A percentile compares a stretch with the other conserved stretches of the same genome.
These are phyloP conservation scores for Scheffersomyces lignicola DNA, from an alignment of 1,139 yeast genomes.

Conservation along the genomic window DNA sequence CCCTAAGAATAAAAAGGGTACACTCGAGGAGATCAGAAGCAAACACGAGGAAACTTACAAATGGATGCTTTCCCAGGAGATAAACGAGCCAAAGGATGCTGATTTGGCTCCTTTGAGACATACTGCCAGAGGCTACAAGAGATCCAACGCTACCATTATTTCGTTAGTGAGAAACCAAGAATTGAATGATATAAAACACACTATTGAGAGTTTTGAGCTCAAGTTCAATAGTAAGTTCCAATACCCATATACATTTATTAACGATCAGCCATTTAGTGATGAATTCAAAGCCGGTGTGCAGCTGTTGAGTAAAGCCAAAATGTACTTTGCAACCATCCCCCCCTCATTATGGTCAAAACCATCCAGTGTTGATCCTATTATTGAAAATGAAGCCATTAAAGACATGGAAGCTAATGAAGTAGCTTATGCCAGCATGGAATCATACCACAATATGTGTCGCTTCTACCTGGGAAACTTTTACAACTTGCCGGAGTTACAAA, in stretches of 20 bases:
- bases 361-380: constrained; percentile 49
- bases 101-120: constrained; percentile 33
- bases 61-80: constrained; percentile 26
- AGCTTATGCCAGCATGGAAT: constrained; percentile 60
- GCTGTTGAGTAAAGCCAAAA: constrained; percentile 47
- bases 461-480: constrained; percentile 61
- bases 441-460: constrained; percentile 77
- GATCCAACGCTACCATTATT: constrained; percentile 72
- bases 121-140: constrained; percentile 28
- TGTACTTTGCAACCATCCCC: constrained; percentile 60
- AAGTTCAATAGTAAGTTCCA: constrained; percentile 67
- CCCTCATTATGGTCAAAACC: constrained; percentile 69
- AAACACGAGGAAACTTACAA: constrained; percentile 33
- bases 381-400: constrained; percentile 37
- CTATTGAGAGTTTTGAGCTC: constrained; percentile 61
- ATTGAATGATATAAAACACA: constrained; percentile 41
- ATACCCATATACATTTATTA: constrained; percentile 80
- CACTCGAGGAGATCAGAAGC: constrained; percentile 26
- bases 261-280: constrained; percentile 65
- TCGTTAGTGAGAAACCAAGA: constrained; percentile 73
- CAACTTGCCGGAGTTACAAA: constrained; percentile 56
- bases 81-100: constrained; percentile 50
- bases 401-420: constrained; percentile 46
- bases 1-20: constrained; percentile 25
- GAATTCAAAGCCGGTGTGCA: constrained; percentile 49